Conservation (phyloP, 306 rosid genomes). For the Crotalaria pallida region DNA sequence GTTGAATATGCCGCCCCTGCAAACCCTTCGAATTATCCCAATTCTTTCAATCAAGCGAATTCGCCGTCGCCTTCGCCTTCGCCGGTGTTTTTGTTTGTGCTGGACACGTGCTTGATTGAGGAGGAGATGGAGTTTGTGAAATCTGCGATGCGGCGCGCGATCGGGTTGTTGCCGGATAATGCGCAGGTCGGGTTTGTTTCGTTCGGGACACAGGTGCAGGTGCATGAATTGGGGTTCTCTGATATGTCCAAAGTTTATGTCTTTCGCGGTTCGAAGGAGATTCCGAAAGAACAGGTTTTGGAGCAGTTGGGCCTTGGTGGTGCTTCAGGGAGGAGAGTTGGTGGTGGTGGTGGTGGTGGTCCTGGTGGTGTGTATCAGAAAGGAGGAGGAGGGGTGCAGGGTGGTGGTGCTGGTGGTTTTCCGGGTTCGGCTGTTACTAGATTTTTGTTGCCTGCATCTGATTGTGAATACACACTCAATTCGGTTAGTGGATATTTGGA, state of each 20-base stretch:
- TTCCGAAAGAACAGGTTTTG: slow-evolving; percentile 61
- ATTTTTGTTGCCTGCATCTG: slow-evolving; percentile 75
- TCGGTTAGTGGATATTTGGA: slow-evolving; percentile 43
- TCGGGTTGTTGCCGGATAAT: slow-evolving; percentile 67
- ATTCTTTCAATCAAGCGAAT: neutral
- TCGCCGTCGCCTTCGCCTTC: slow-evolving; percentile 6
- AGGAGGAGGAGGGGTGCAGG: slow-evolving; percentile 40
- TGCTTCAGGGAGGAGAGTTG: slow-evolving; percentile 36
- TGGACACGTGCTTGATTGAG: slow-evolving; percentile 73
- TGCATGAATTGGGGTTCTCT: slow-evolving; percentile 71
- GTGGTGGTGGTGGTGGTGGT: no score
- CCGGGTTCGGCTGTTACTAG: slow-evolving; percentile 44
- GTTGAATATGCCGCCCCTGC: slow-evolving; percentile 46
- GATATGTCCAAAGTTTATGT: slow-evolving; percentile 82
- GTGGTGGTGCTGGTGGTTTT: no score
- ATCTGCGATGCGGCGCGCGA: slow-evolving; percentile 55
- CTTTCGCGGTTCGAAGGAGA: slow-evolving; percentile 69
- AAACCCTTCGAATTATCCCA: slow-evolving; percentile 22
- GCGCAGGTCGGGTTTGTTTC: slow-evolving; percentile 78
- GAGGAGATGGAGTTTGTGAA: slow-evolving; percentile 66
- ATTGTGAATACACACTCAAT: slow-evolving; percentile 74
- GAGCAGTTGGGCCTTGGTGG: slow-evolving; percentile 59
- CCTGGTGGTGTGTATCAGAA: no score
- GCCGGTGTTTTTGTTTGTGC: slow-evolving; percentile 71
- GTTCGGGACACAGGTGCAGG: slow-evolving; percentile 87